Base-by-base conservation (phyloP, 495 filamentous ascomycete species). In the Alectoria sarmentosa region DNA sequence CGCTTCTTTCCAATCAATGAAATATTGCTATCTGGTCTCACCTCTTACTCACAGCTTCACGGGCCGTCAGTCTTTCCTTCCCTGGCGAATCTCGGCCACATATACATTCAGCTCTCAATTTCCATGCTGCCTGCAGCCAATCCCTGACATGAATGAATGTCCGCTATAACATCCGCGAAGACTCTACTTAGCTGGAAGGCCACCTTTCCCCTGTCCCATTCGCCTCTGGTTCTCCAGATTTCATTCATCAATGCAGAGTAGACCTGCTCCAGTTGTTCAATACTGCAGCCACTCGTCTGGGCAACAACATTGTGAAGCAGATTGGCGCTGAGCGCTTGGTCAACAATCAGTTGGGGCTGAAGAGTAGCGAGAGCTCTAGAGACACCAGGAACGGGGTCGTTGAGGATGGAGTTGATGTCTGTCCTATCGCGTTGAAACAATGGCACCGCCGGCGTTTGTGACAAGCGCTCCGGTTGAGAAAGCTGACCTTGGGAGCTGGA, bases 241-340 rank as follows among this genome's bases (percentile, higher is more conserved):
- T 84, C 83, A 65, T 92, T 87, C 93, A 97, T 97, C 70, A 96
- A 76, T 63, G 84, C 85, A n/a, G 92, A 86, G 72, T 91, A 90
- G 72, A 96, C 84, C 73, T 96, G 92, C 77, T 98, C 93, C 37
- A 98, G 80, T 73, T 98, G 95, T 76, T 98, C 94, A 46, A 98
- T 86, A 3, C 85, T 88, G 76, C 86, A 92, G 0, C 92, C 92
- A 49, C 87, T 88, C 11, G 89, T 90, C 38, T 82, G 80, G 21
- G 82, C 73, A 1, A 84, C 83, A 28, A 96, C 74, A 36, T 80
- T 73, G 0, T 78, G 69, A 60, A 88, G 80, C 41, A 96, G 79
- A 19, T 77, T 69, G 14, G 80, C 71, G 46, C 89, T 72, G 44
- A 79, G 76, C 0, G 69, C 64, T 13, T 82, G 78, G 69, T 92